These are phyloP conservation scores for Pyronema domesticum DNA, from an alignment of 495 filamentous ascomycete genomes.

Conservation along the genomic window DNA sequence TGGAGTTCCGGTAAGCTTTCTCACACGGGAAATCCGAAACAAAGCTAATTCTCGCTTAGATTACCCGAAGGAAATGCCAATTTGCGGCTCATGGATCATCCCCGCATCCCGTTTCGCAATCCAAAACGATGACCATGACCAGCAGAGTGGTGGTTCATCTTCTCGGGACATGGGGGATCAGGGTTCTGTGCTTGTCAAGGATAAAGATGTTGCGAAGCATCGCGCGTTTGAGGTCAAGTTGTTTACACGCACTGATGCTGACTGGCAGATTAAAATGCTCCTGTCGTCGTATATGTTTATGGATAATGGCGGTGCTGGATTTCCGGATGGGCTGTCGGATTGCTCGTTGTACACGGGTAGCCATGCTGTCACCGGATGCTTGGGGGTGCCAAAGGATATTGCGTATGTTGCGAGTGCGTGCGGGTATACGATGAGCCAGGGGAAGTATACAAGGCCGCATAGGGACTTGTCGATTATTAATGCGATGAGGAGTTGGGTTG, in stretches of 20 bases:
- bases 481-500: conserved; percentile 25
- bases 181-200: conserved; percentile 24
- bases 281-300: conserved; percentile 23
- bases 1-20: conserved; percentile 17
- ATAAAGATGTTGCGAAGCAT: conserved; percentile 22
- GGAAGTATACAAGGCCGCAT: conserved; percentile 24
- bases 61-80: conserved; percentile 26
- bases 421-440: conserved; percentile 16
- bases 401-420: conserved; percentile 17
- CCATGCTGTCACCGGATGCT: conserved; percentile 6
- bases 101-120: conserved; percentile 25
- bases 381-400: conserved; percentile 20
- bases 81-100: conserved; percentile 24
- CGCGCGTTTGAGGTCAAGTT: conserved; percentile 22
- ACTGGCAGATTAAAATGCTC: conserved; percentile 24
- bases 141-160: conserved; percentile 24
- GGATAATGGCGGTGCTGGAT: conserved; percentile 16
- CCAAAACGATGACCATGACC: conserved; percentile 27
- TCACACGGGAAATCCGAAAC: no score
- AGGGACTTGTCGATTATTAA: conserved; percentile 23
- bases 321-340: conserved; percentile 24
- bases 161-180: conserved; percentile 24
- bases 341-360: conserved; percentile 22
- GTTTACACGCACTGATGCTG: conserved; percentile 25
- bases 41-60: conserved; percentile 2